Percentiles rank a stretch among this genome's conserved stretches.
Conservation (phyloP, 1,284 basidiomycete genomes). For the Naganishia sp. region DNA sequence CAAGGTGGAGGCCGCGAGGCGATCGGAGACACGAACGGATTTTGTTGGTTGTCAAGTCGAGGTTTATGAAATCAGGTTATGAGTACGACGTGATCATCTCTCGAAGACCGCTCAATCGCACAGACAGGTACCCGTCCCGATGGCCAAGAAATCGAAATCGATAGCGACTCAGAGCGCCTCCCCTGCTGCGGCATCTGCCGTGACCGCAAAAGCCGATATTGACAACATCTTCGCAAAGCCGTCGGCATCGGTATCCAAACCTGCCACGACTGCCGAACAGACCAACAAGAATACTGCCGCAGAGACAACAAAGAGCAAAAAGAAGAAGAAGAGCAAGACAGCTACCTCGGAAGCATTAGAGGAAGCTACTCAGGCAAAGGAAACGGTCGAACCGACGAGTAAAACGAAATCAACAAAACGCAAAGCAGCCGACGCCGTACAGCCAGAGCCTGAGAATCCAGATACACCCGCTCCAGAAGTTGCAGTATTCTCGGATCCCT, state of each 20-base stretch:
- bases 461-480: slow-evolving; percentile 2
- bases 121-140: background rate
- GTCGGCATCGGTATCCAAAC: slow-evolving; percentile 2
- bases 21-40: background rate
- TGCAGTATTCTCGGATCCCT: slow-evolving; percentile 19
- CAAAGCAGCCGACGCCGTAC: background rate
- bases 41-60: no score
- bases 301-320: slow-evolving; percentile 5
- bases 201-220: slow-evolving; percentile 35
- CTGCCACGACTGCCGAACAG: background rate
- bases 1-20: background rate
- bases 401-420: slow-evolving; percentile 18
- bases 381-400: slow-evolving; percentile 25
- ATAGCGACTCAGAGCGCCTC: background rate
- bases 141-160: slow-evolving; percentile 16
- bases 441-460: background rate
- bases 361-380: background rate
- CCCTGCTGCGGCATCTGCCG: background rate
- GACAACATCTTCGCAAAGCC: slow-evolving; percentile 48
- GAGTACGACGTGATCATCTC: background rate
- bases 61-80: background rate
- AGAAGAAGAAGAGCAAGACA: slow-evolving; percentile 27
- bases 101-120: background rate
- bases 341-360: background rate
- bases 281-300: slow-evolving; percentile 1